Evolutionary conservation across 2,329 filamentous ascomycete species (phyloP).

Genomic region (Claviceps maximensis): DNA sequence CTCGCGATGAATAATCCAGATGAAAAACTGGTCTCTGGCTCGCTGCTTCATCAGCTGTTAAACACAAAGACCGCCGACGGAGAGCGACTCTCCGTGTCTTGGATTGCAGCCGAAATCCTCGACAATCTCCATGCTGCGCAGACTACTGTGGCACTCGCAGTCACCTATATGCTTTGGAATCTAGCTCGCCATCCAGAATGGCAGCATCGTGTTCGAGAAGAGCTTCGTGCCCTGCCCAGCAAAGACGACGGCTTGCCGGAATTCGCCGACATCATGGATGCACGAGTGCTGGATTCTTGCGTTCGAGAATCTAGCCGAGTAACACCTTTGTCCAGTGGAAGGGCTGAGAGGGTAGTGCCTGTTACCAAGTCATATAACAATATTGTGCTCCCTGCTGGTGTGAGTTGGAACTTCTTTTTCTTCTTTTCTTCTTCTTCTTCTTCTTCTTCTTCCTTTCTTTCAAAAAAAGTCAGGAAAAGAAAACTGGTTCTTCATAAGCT

Average conservation of each 20-base stretch:
- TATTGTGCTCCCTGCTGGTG: constrained; percentile 1
- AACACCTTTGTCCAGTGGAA: constrained; percentile 3
- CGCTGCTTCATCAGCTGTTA: constrained; percentile 1
- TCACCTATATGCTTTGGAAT: constrained; percentile 4
- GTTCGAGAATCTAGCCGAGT: constrained; percentile 2
- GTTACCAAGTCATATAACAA: background rate
- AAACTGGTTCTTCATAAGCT: background rate
- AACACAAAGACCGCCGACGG: constrained; percentile 2
- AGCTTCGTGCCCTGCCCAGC: background rate
- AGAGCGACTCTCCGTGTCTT: background rate
- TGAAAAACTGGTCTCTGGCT: background rate
- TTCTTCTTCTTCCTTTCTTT: no score
- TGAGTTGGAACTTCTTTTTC: background rate
- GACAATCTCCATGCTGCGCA: constrained; percentile 6
- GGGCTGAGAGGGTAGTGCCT: constrained; percentile 4
- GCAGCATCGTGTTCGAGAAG: background rate
- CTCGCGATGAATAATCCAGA: background rate
- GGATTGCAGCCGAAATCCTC: constrained; percentile 4
- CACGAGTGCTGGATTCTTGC: constrained; percentile 2
- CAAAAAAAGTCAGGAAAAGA: no score
- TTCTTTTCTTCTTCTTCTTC: no score
- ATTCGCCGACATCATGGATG: constrained; percentile 1
- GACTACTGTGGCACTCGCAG: constrained; percentile 2
- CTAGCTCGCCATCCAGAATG: constrained; percentile 1
- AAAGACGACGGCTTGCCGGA: background rate